Conservation (phyloP, 345 rosid genomes). For the Pugionium cornutum region DNA sequence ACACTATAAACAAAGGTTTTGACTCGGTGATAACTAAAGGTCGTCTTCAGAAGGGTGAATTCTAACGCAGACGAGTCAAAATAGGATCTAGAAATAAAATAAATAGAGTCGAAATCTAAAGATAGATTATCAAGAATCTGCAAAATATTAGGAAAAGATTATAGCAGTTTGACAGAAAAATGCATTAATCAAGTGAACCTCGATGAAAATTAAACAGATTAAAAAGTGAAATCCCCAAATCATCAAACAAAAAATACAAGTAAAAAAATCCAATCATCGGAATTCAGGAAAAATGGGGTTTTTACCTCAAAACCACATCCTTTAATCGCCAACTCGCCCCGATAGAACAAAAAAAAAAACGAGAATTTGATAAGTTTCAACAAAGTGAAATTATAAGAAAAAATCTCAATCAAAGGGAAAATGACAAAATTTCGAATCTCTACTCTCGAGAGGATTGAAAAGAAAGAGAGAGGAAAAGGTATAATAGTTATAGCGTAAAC, state of each 20-base stretch:
- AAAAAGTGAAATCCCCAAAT: slow-evolving; percentile 29
- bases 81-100: slow-evolving; percentile 25
- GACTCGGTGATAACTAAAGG: slow-evolving; percentile 25
- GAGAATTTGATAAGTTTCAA: slow-evolving; percentile 10
- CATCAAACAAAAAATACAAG: slow-evolving; percentile 14
- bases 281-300: slow-evolving; percentile 6
- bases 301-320: slow-evolving; percentile 46
- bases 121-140: slow-evolving; percentile 37
- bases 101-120: slow-evolving; percentile 32
- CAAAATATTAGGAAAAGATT: slow-evolving; percentile 16
- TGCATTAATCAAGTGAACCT: slow-evolving; percentile 21
- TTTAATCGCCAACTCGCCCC: slow-evolving; percentile 40
- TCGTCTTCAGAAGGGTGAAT: slow-evolving; percentile 20
- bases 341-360: slow-evolving; percentile 14
- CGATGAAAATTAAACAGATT: slow-evolving; percentile 11
- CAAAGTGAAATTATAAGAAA: slow-evolving; percentile 5
- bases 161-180: slow-evolving; percentile 17
- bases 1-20: slow-evolving; percentile 26
- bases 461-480: slow-evolving; percentile 4
- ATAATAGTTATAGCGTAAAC: slow-evolving; percentile 40
- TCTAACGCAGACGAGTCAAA: slow-evolving; percentile 34
- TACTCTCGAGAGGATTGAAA: slow-evolving; percentile 17
- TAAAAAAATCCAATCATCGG: neutral
- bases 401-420: slow-evolving; percentile 32
- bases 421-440: slow-evolving; percentile 33